These are phyloP conservation scores for Suillus hirtellus DNA, from an alignment of 768 basidiomycete genomes.

Conservation along the genomic window DNA sequence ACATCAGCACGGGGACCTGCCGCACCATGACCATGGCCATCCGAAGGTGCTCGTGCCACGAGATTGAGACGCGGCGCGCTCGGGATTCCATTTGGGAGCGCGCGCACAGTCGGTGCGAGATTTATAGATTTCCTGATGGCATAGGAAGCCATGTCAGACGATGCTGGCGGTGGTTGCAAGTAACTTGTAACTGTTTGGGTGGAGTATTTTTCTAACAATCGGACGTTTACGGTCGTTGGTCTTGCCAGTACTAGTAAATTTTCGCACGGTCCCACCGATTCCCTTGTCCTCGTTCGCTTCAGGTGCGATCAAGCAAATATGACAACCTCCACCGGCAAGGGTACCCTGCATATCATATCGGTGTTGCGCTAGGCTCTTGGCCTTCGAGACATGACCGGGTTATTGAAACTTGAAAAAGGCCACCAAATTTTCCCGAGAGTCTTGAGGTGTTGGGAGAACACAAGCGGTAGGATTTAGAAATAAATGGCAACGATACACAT, in stretches of 20 bases:
- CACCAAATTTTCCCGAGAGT: background rate
- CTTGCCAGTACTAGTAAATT: background rate
- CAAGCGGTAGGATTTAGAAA: background rate
- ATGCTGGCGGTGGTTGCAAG: slow-evolving; percentile 2
- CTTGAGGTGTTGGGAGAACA: background rate
- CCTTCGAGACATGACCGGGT: background rate
- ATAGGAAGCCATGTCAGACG: slow-evolving; percentile 57
- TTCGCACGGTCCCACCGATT: slow-evolving; percentile 1
- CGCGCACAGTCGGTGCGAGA: slow-evolving; percentile 77
- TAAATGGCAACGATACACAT: background rate
- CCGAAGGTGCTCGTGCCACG: slow-evolving; percentile 60
- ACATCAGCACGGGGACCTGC: slow-evolving; percentile 58
- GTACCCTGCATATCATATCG: background rate
- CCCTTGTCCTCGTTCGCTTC: background rate
- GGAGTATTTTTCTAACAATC: slow-evolving; percentile 7
- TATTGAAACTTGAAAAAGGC: background rate
- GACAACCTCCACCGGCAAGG: background rate
- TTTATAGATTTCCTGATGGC: slow-evolving; percentile 82
- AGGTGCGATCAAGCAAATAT: background rate
- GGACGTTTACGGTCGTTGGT: slow-evolving; percentile 2
- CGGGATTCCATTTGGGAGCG: slow-evolving; percentile 80
- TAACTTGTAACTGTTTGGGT: background rate
- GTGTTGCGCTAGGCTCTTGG: background rate
- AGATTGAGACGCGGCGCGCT: slow-evolving; percentile 74
- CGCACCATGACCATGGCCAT: slow-evolving; percentile 55